phyloP scores from a whole-genome alignment of 305 asterid genomes.

The Rubia tinctorum region DNA sequence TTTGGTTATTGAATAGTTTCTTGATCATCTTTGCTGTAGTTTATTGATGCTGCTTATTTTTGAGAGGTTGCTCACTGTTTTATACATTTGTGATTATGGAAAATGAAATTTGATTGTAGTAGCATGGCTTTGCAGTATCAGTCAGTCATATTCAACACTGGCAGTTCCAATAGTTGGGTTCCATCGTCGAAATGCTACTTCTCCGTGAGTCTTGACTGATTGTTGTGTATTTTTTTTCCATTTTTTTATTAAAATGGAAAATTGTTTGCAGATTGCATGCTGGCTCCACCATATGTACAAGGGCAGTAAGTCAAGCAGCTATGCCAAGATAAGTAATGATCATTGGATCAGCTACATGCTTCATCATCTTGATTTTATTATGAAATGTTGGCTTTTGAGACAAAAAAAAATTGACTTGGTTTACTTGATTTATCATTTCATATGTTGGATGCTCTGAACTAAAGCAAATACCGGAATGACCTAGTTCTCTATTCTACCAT shows the following conservation, averaged over 20 bases:
- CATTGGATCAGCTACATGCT: background rate
- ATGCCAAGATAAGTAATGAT: slow-evolving; percentile 58
- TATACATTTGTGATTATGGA: background rate
- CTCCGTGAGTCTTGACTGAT: slow-evolving; percentile 55
- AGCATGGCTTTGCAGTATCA: background rate
- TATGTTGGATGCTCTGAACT: background rate
- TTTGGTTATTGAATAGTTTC: background rate
- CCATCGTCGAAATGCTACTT: slow-evolving; percentile 88
- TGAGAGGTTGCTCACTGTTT: background rate
- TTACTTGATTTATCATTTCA: background rate
- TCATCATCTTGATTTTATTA: background rate
- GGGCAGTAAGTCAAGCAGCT: slow-evolving; percentile 65
- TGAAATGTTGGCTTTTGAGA: background rate
- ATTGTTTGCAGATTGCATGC: slow-evolving; percentile 67
- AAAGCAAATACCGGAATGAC: background rate
- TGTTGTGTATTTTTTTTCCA: slow-evolving; percentile 4
- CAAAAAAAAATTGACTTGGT: background rate
- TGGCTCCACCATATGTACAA: slow-evolving; percentile 69
- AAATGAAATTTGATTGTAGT: background rate
- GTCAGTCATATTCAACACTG: slow-evolving; percentile 88
- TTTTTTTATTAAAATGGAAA: background rate
- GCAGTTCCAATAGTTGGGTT: slow-evolving; percentile 96
- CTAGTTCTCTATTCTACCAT: background rate
- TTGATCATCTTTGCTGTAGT: background rate
- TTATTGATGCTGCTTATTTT: background rate